phyloP scores from a whole-genome alignment of 2,329 filamentous ascomycete species.

The Ophiostoma ulmi region DNA sequence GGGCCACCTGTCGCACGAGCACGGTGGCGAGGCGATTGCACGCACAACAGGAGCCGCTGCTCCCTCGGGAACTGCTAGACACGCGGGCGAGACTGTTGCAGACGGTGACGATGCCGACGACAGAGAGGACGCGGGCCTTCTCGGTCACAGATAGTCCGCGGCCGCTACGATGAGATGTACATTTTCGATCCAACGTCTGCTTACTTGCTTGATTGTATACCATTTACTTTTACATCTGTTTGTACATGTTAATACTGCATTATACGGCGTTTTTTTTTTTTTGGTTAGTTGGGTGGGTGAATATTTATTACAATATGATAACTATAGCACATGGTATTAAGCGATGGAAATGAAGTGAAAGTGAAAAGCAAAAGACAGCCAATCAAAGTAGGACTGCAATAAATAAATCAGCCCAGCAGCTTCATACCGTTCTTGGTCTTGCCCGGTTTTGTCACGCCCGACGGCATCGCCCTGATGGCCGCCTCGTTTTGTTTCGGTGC shows the following conservation, averaged over 20 bases:
- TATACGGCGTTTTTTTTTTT: background rate
- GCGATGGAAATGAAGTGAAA: background rate
- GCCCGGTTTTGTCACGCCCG: slow-evolving; percentile 56
- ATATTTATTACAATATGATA: background rate
- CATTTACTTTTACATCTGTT: background rate
- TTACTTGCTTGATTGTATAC: background rate
- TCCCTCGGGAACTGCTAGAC: background rate
- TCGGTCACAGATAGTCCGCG: background rate
- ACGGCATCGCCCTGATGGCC: slow-evolving; percentile 46
- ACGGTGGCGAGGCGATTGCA: background rate
- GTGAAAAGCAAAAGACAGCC: background rate
- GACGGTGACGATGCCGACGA: background rate
- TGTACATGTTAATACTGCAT: background rate
- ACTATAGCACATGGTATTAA: slow-evolving; percentile 3
- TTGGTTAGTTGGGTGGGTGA: background rate
- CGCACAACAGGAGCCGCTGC: background rate
- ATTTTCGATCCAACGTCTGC: background rate
- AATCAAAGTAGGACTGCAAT: background rate
- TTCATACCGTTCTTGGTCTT: slow-evolving; percentile 64
- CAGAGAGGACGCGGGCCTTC: slow-evolving; percentile 12
- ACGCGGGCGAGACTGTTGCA: background rate
- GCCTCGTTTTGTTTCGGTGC: slow-evolving; percentile 42
- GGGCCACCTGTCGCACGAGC: slow-evolving; percentile 31
- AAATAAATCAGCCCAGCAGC: slow-evolving; percentile 49
- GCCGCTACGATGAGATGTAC: background rate